Evolutionary conservation across 2,329 filamentous ascomycete genomes (phyloP).

Genomic region (Coniella lustricola): DNA sequence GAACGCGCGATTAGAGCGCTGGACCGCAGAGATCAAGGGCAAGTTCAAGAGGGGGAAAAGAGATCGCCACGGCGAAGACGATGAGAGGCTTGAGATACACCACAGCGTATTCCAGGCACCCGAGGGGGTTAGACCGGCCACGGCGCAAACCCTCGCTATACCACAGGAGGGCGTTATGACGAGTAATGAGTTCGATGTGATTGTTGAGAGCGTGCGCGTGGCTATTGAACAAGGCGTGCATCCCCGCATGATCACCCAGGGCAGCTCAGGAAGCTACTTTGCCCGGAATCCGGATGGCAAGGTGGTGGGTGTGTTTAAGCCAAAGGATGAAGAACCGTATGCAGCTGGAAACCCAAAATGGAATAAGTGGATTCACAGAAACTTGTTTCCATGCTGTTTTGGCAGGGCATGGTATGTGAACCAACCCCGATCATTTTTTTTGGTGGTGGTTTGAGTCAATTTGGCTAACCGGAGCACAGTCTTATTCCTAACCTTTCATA

Average conservation of each 20-base stretch:
- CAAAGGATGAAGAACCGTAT: slow-evolving; percentile 97
- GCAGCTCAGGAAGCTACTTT: slow-evolving; percentile 97
- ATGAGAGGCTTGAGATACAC: slow-evolving; percentile 89
- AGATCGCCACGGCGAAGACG: slow-evolving; percentile 45
- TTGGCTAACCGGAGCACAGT: slow-evolving; percentile 27
- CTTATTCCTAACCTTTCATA: slow-evolving; percentile 97
- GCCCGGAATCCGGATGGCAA: slow-evolving; percentile 86
- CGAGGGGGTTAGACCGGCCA: slow-evolving; percentile 75
- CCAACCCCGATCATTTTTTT: neutral
- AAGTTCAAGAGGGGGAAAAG: slow-evolving; percentile 87
- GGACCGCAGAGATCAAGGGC: slow-evolving; percentile 96
- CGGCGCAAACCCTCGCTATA: slow-evolving; percentile 64
- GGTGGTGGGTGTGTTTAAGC: slow-evolving; percentile 96
- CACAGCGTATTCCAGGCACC: slow-evolving; percentile 95
- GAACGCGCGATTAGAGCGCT: slow-evolving; percentile 87
- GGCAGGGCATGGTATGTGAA: slow-evolving; percentile 69
- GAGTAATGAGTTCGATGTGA: slow-evolving; percentile 73
- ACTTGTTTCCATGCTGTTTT: slow-evolving; percentile 95
- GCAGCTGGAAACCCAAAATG: slow-evolving; percentile 96
- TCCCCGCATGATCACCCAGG: slow-evolving; percentile 92
- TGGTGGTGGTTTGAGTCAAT: neutral
- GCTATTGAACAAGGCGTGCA: slow-evolving; percentile 90
- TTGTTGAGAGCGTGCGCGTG: slow-evolving; percentile 81
- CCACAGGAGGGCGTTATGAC: slow-evolving; percentile 61
- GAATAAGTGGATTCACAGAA: slow-evolving; percentile 99